Base-by-base conservation (phyloP, 768 basidiomycete species). In the Agaricus bisporus region DNA sequence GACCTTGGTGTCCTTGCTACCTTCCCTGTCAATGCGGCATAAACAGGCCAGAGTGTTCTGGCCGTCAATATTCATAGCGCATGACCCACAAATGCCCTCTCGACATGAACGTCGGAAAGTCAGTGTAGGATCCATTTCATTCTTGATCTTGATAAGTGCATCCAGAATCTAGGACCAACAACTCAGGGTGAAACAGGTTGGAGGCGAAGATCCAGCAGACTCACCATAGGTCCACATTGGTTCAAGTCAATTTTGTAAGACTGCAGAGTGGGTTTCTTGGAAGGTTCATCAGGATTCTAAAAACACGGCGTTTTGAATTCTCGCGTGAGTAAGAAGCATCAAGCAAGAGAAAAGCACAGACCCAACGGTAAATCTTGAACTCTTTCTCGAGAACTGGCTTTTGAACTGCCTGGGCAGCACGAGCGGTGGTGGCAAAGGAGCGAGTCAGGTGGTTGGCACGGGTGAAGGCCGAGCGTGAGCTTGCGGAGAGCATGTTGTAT, bases 361-460 rank as follows among this genome's bases (percentile, higher is more conserved):
- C 91, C 93, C 97, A 99, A 68, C 97, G 90, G 75, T 99, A 99
- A 60, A 99, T 94, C 79, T 95, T 91, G 79, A 99, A 98, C 70
- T 94, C 88, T 75, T 98, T 98, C 63, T 86, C 75, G 60, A 88
- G 65, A 15, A 81, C 80, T 0, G 83, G 81, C 68, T 88, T 89
- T 72, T 85, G 74, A 1, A 71, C 67, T 0, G 75, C 75, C 64
- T 76, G 76, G 15, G 46, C 46, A 37, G 32, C 53, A 26, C 53
- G 53, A 14, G 60, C 59, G 17, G 61, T 59, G 22, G 60, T 57
- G 3, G 54, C 48, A 38, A 64, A 59, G 9, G 60, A 54, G 5
- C 63, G 58, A 15, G 62, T 47, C 48, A 61, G 55, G 36, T 60
- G 56, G 36, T 60, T 58, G 50, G 58, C 35, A 20, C 38, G 56